Base-by-base conservation (phyloP, 2,329 filamentous ascomycete genomes). In the Paecilomyces niveus region DNA sequence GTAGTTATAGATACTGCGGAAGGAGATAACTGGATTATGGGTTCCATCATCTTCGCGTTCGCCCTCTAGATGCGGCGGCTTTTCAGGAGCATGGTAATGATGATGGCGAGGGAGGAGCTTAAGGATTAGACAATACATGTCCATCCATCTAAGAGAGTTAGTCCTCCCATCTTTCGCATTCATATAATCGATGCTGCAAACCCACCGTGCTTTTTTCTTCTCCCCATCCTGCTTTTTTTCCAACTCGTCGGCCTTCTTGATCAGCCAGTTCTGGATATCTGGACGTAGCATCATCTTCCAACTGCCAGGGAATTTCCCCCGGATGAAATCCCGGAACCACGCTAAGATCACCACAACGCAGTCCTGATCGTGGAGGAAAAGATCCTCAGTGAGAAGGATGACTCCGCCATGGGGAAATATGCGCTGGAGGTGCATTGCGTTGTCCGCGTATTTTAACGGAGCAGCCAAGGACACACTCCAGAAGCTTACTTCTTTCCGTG, bases 201-300 rank as follows among this genome's bases (percentile, higher is more conserved):
- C 66, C 56, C 59, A 72, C 69, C 57, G 59, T 58, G 61, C 62
- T 58, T 63, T 33, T 29, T 50, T 51, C 35, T 22, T 32, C 29
- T 56, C 3, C 15, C 57, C 59, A 6, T 66, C 63, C 6, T 66
- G 62, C 56, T 66, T 67, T 3, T 58, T 60, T 49, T 45, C 39
- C 7, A 45, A 9, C 15, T 45, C 39, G 39, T 18, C n/a, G 2
- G 39, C 15, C n/a, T 45, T 45, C 39, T 45, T 45, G 15, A 69
- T 50, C 2, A 78, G 61, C 70, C 73, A 75, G 11, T 68, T 63
- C 54, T 71, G 58, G 5, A 77, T 61, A 54, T 69, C 64, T 2
- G 76, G 76, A 7, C 69, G 68, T 4, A 76, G 63, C 63, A 75
- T 71, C 32, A 79, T 59, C 58, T 76, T 77, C 67, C 69, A 73